phyloP scores from a whole-genome alignment of 768 basidiomycete genomes.

The Podaxis mareebaensis region DNA sequence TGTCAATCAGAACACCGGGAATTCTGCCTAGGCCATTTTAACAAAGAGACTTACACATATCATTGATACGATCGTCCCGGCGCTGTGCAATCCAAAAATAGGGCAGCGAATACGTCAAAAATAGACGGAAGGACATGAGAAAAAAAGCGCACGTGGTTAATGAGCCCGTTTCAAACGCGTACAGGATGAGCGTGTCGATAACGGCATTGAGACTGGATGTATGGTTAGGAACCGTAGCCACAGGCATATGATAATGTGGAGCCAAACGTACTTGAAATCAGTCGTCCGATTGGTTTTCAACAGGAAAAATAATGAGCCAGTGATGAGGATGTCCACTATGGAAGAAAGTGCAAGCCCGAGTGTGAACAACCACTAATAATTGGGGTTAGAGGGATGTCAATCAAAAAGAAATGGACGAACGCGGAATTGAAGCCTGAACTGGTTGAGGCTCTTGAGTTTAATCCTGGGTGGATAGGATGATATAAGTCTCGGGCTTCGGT shows the following conservation, averaged over 20 bases:
- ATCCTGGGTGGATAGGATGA: constrained; percentile 5
- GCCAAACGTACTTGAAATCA: constrained; percentile 34
- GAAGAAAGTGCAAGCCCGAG: constrained; percentile 52
- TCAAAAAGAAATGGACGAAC: constrained; percentile 1
- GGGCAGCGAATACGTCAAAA: neutral
- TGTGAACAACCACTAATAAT: constrained; percentile 52
- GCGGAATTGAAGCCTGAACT: constrained; percentile 27
- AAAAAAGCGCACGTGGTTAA: constrained; percentile 41
- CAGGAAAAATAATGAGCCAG: constrained; percentile 42
- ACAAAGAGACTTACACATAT: constrained; percentile 37
- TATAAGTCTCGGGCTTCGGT: neutral
- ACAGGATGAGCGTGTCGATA: constrained; percentile 46
- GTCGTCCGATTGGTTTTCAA: constrained; percentile 39
- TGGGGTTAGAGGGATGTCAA: neutral
- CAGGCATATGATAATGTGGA: neutral
- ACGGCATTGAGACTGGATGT: constrained; percentile 42
- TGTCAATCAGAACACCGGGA: constrained; percentile 4
- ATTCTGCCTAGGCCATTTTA: neutral
- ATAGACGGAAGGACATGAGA: neutral
- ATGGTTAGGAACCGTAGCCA: neutral
- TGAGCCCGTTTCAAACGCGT: constrained; percentile 53
- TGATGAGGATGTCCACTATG: constrained; percentile 49
- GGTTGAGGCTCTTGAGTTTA: neutral
- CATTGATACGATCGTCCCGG: constrained; percentile 49
- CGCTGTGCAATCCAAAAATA: constrained; percentile 24